Conservation (phyloP, 257 asterid species). For the Datura wrightii region DNA sequence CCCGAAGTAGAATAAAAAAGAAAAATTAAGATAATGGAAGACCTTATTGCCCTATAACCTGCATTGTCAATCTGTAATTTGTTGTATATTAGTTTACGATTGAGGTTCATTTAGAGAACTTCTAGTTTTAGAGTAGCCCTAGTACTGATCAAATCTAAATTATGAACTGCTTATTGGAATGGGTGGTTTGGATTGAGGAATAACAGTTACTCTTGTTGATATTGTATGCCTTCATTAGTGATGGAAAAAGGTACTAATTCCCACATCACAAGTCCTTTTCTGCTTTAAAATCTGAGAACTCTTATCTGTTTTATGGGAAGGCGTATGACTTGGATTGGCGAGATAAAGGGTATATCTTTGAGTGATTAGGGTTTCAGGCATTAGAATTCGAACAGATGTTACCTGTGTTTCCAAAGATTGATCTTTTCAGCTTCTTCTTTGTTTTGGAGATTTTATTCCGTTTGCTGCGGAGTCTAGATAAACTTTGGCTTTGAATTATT, state of each 20-base stretch:
- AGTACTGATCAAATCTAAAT: neutral
- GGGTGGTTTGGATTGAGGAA: neutral
- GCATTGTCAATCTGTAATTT: neutral
- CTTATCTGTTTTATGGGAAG: neutral
- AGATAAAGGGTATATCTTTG: slow-evolving; percentile 1
- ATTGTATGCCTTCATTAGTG: neutral
- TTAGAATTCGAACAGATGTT: slow-evolving; percentile 6
- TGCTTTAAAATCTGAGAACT: neutral
- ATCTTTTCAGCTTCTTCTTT: neutral
- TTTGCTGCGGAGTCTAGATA: neutral
- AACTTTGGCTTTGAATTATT: neutral
- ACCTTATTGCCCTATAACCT: neutral
- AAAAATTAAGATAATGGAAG: neutral
- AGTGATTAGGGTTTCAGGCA: neutral
- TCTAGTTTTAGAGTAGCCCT: slow-evolving; percentile 11
- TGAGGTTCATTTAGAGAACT: neutral
- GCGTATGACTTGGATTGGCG: neutral
- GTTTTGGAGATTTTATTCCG: neutral
- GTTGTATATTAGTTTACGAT: slow-evolving; percentile 15
- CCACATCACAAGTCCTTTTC: neutral
- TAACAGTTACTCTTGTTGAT: neutral
- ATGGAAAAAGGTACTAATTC: neutral
- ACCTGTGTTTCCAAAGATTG: neutral
- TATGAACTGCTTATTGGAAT: neutral
- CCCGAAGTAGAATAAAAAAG: neutral